phyloP scores from a whole-genome alignment of 2,329 filamentous ascomycete genomes.

The Paecilomyces formosus region DNA sequence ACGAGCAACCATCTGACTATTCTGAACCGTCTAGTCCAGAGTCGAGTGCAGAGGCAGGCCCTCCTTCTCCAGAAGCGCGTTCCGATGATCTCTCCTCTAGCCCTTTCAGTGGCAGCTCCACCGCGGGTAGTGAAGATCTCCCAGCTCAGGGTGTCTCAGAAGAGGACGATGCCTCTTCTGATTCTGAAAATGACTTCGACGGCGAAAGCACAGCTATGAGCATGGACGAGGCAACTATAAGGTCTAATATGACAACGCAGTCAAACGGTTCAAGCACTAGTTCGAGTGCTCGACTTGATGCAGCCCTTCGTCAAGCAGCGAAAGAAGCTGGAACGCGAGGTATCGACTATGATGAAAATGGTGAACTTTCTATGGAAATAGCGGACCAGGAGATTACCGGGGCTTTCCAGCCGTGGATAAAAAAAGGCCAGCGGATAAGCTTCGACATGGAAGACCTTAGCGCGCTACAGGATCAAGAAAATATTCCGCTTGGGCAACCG shows the following conservation, averaged over 20 bases:
- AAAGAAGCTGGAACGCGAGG: conserved; percentile 66
- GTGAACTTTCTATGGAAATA: conserved; percentile 74
- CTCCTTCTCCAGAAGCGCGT: conserved; percentile 54
- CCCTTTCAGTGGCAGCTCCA: conserved; percentile 60
- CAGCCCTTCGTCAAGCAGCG: conserved; percentile 68
- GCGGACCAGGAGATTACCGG: conserved; percentile 53
- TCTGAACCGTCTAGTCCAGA: conserved; percentile 57
- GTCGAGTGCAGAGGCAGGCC: conserved; percentile 50
- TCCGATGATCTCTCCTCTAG: conserved; percentile 68
- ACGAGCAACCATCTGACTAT: conserved; percentile 36
- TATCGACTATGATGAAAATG: conserved; percentile 51
- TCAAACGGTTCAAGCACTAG: conserved; percentile 51
- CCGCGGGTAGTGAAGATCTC: conserved; percentile 36
- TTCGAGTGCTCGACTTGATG: conserved; percentile 68
- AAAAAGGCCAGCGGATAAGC: conserved; percentile 33
- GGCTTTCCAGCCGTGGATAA: conserved; percentile 43
- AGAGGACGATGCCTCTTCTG: conserved; percentile 39
- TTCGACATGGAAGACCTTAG: conserved; percentile 37
- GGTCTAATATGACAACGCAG: conserved; percentile 56
- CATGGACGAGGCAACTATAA: conserved; percentile 67
- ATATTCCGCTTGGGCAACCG: conserved; percentile 25
- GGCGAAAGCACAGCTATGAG: conserved; percentile 75
- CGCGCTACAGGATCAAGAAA: conserved; percentile 39
- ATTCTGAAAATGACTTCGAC: conserved; percentile 42
- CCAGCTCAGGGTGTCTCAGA: conserved; percentile 24